Percentiles rank a stretch among this genome's conserved stretches.
These are phyloP conservation scores for Panus rudis DNA, from an alignment of 768 basidiomycete genomes.

Conservation along the genomic window DNA sequence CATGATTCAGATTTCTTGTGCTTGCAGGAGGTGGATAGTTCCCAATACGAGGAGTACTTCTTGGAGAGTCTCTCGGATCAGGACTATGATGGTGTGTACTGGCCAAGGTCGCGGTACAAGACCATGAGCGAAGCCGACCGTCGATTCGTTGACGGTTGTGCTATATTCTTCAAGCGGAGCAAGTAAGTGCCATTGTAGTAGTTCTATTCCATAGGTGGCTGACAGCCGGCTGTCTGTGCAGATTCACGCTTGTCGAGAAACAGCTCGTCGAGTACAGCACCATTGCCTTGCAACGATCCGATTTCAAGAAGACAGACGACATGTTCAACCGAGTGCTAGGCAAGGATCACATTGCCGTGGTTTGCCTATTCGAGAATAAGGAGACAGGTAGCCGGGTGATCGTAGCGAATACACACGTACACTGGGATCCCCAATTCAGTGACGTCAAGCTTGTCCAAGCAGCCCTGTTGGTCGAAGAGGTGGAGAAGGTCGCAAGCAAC, in stretches of 20 bases:
- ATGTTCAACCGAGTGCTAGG: slow-evolving; percentile 99
- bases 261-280: slow-evolving; percentile 91
- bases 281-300: slow-evolving; percentile 85
- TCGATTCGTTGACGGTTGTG: slow-evolving; percentile 90
- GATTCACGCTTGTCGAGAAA: slow-evolving; percentile 90
- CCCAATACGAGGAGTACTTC: slow-evolving; percentile 91
- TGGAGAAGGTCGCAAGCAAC: slow-evolving; percentile 80
- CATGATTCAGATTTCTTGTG: slow-evolving; percentile 88
- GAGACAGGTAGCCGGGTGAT: slow-evolving; percentile 83
- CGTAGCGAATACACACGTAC: slow-evolving; percentile 85
- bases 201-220: neutral
- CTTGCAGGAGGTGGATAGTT: slow-evolving; percentile 91
- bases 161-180: slow-evolving; percentile 86
- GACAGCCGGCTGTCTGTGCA: slow-evolving; percentile 23
- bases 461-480: slow-evolving; percentile 87
- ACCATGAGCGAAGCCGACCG: slow-evolving; percentile 87
- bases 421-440: slow-evolving; percentile 87
- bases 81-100: slow-evolving; percentile 88
- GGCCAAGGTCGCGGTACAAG: slow-evolving; percentile 88
- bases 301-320: slow-evolving; percentile 96
- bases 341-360: slow-evolving; percentile 88
- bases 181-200: slow-evolving; percentile 48
- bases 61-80: slow-evolving; percentile 58
- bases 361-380: slow-evolving; percentile 81
- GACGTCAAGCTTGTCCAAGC: slow-evolving; percentile 98